phyloP scores from a whole-genome alignment of 2,329 filamentous ascomycete genomes.

The Cytospora paraplurivora region DNA sequence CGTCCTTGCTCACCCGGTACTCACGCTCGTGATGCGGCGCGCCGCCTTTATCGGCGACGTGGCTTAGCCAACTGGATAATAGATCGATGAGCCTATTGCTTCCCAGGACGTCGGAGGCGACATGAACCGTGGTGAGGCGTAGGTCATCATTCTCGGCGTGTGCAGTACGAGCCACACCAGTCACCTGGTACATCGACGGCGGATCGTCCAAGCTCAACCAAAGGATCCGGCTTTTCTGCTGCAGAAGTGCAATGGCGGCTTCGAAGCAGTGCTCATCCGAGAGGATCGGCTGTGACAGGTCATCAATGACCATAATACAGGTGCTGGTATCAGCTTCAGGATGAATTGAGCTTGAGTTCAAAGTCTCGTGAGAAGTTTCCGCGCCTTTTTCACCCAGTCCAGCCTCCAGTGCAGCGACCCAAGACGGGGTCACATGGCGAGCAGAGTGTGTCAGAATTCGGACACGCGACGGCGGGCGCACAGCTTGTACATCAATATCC shows the following conservation, averaged over 20 bases:
- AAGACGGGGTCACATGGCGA: no score
- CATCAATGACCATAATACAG: neutral
- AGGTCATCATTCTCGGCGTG: constrained; percentile 31
- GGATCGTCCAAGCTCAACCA: constrained; percentile 29
- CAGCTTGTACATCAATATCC: no score
- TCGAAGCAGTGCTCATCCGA: neutral
- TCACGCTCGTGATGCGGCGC: no score
- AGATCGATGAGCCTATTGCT: constrained; percentile 6
- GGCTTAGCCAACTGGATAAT: no score
- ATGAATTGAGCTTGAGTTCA: neutral
- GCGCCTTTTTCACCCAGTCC: no score
- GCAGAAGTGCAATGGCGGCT: constrained; percentile 15
- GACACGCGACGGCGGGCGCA: no score
- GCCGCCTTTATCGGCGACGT: no score
- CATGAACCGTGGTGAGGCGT: constrained; percentile 28
- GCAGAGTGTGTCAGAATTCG: no score
- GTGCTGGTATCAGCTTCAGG: neutral
- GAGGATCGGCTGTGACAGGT: neutral
- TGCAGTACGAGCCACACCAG: constrained; percentile 30
- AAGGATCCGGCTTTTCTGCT: constrained; percentile 12
- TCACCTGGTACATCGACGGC: constrained; percentile 29
- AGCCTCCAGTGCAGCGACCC: no score
- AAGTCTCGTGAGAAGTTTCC: no score
- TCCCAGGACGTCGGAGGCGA: no score
- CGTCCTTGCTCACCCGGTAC: constrained; percentile 17